Base-by-base conservation (phyloP, 208 protist genomes). In the Wallacemonas sp. region DNA sequence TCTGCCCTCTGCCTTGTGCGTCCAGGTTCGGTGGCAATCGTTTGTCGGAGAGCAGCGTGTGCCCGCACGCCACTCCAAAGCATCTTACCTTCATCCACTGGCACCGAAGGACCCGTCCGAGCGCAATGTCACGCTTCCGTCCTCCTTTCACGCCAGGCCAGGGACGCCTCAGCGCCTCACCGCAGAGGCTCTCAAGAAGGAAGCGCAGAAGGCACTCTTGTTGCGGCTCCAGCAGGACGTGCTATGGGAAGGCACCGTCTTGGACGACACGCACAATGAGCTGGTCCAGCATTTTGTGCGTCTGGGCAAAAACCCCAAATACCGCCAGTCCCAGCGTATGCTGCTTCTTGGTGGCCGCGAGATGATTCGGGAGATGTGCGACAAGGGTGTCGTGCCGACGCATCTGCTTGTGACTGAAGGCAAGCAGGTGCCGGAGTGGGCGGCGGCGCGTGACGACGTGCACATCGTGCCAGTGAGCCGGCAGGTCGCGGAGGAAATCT, bases 241-340 rank as follows among this genome's bases (percentile, higher is more conserved):
- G 3, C 81, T 96, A 26, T 96, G 90, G 87, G 85, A 91, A 46
- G 87, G 87, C 32, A 91, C 83, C 2, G 85, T 96, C 3, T 80
- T 96, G 33, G 71, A 86, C 63, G 73, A 88, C 57, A 52, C 74
- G n/a, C 62, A 78, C 55, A 79, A 96, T 66, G 26, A 75, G 1
- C 71, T 96, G 4, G 79, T 93, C 0, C 76, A 93, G 67, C 90
- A 93, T 54, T 92, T 96, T 79, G 46, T 78, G 4, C 84, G 79
- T 61, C 81, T 96, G 6, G 69, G 70, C 37, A 45, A 60, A 1
- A 93, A 92, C 63, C 74, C 74, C 0, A 92, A 91, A 68, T 96
- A 96, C 68, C 81, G 90, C 0, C 71, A 82, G 21, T 79, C 90
- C 13, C 79, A 81, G 24, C 67, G 78, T 24, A 85, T 96, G 81